Evolutionary conservation across 2,329 filamentous ascomycete species (phyloP), one percentile per base, ranked within the genome.

Genomic region (Alternaria rosae): DNA sequence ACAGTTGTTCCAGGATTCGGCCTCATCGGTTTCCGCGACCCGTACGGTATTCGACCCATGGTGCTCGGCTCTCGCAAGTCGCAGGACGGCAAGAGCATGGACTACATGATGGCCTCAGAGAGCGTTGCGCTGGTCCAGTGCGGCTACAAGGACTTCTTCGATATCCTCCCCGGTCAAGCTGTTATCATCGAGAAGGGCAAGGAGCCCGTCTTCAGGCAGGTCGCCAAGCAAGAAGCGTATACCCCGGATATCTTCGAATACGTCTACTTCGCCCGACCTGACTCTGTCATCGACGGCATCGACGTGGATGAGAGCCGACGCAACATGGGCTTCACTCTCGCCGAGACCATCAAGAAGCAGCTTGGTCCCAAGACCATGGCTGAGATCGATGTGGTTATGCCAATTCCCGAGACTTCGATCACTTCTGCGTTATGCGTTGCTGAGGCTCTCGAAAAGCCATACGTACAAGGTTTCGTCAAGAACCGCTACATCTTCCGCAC

Each of bases 101-200:
- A 97, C 79, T 97, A 96, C 82, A 93, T 97, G 86, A 88, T 97
- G 83, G 92, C 93, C 1, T 97, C 93, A 0, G 93, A 97, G 80
- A 94, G 91, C 9, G 89, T 97, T 52, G 93, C 93, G 9, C 83
- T 97, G 48, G 87, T 87, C 47, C 92, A 96, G 77, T 89, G 94
- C 50, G 92, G 92, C 15, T 97, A 95, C 82, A 84, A 80, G 32
- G 85, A 93, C 74, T 90, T 96, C 70, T 81, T 85, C 41, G 91
- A 97, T 73, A 91, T 97, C 66, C 81, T 90, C 56, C 93, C 93
- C 0, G 93, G 94, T 21, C 87, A 97, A 80, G 93, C 92, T 3
- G 92, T 96, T 64, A 93, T 96, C 74, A 89, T 96, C 65, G 85
- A 90, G 73, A 96, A 96, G 81, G 92, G 92, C 42, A 85, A 87